Evolutionary conservation across 2,329 filamentous ascomycete genomes (phyloP).

Genomic region (Eutypella sp.): DNA sequence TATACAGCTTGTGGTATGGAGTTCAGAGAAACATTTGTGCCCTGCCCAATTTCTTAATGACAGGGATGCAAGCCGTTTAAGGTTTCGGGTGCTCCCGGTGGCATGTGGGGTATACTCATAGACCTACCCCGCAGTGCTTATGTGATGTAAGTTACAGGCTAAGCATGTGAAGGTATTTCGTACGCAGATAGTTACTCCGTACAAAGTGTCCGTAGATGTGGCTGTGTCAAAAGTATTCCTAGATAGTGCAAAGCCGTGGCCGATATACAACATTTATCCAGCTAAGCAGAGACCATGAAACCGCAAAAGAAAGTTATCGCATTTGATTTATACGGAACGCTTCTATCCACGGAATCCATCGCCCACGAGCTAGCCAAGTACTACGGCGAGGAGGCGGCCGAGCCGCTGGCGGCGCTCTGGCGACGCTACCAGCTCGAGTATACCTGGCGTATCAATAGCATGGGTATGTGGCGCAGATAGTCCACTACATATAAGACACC

Average conservation of each 20-base stretch:
- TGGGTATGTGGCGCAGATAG: constrained; percentile 53
- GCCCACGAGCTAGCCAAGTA: constrained; percentile 50
- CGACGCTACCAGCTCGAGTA: constrained; percentile 71
- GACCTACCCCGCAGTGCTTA: not conserved
- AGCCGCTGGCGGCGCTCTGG: constrained; percentile 55
- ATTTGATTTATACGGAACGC: constrained; percentile 72
- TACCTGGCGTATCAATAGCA: constrained; percentile 70
- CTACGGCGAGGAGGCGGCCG: constrained; percentile 53
- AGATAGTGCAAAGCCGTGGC: not conserved
- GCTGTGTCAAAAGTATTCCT: not conserved
- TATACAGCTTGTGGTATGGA: too few relatives aligned
- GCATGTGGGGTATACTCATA: not conserved
- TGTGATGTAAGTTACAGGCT: too few relatives aligned
- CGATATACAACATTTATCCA: not conserved
- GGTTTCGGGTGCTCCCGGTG: not conserved
- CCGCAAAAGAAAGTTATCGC: constrained; percentile 47
- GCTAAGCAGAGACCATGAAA: constrained; percentile 7
- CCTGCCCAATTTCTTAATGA: too few relatives aligned
- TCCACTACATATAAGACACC: too few relatives aligned
- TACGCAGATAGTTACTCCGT: not conserved
- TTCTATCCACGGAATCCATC: constrained; percentile 68
- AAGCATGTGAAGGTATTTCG: not conserved
- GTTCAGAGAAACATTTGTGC: too few relatives aligned
- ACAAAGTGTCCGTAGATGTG: not conserved
- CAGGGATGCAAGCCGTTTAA: too few relatives aligned